Percentiles rank a stretch among this genome's conserved stretches.
phyloP scores from a whole-genome alignment of 2,329 filamentous ascomycete species.

The Botrytis pseudocinerea region DNA sequence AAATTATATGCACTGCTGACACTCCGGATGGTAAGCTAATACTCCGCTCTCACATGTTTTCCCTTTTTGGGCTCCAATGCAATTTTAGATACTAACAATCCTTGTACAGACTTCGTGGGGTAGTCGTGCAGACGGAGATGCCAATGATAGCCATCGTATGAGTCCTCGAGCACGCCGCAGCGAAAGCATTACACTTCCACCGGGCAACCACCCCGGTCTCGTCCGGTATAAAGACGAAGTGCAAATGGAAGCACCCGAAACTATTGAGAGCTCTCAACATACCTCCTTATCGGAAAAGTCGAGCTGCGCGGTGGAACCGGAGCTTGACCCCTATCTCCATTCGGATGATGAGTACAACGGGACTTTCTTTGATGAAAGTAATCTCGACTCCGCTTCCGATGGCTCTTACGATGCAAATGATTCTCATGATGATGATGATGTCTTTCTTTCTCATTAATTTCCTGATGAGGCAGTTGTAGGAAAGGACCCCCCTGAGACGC shows the following conservation, averaged over 20 bases:
- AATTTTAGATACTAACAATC: constrained; percentile 29
- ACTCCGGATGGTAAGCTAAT: constrained; percentile 65
- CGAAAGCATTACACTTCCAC: constrained; percentile 47
- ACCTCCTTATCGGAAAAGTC: constrained; percentile 17
- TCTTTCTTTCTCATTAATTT: constrained; percentile 21
- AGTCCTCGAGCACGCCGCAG: constrained; percentile 39
- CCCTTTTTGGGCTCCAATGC: constrained; percentile 4
- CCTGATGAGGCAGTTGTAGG: constrained; percentile 28
- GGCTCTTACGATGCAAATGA: constrained; percentile 34
- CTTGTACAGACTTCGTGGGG: constrained; percentile 82
- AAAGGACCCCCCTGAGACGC: constrained; percentile 35
- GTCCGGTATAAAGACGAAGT: constrained; percentile 47
- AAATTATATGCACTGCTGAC: constrained; percentile 87
- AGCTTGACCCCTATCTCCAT: neutral
- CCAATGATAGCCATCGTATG: constrained; percentile 69
- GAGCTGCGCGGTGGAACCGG: neutral
- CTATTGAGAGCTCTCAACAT: constrained; percentile 13
- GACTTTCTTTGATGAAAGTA: constrained; percentile 21
- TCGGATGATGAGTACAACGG: constrained; percentile 26
- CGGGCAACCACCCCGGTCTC: constrained; percentile 45
- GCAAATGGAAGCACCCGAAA: constrained; percentile 5
- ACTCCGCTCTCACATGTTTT: constrained; percentile 16
- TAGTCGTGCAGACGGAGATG: constrained; percentile 86
- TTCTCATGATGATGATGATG: constrained; percentile 28
- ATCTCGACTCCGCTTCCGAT: constrained; percentile 28